These are phyloP conservation scores for Carex cristatella DNA, from an alignment of 176 grass and related monocot genomes.

Conservation along the genomic window DNA sequence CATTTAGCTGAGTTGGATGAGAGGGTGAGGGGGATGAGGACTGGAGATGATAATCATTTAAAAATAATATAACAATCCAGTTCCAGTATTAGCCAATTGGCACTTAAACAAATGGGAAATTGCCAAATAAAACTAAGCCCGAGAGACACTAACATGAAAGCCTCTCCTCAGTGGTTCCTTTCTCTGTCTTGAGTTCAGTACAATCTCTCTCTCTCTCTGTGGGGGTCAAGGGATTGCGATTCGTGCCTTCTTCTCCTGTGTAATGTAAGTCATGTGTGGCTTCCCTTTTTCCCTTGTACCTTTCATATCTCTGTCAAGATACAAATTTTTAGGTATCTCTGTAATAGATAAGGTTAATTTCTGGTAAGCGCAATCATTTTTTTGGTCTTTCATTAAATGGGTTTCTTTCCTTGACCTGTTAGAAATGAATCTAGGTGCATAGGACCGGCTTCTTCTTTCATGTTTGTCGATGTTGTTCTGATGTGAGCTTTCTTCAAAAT, in stretches of 20 bases:
- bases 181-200: slow-evolving; percentile 5
- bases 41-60: background rate
- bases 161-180: slow-evolving; percentile 21
- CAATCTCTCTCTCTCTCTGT: background rate
- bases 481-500: background rate
- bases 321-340: background rate
- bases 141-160: background rate
- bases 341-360: background rate
- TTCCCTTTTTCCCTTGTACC: background rate
- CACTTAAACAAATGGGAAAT: slow-evolving; percentile 9
- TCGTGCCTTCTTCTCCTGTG: slow-evolving; percentile 11
- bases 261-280: slow-evolving; percentile 16
- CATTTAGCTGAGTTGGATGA: background rate
- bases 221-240: slow-evolving; percentile 21
- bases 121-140: slow-evolving; percentile 21
- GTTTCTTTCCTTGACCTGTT: background rate
- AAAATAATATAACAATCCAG: background rate
- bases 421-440: background rate
- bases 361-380: background rate
- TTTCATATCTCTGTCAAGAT: slow-evolving; percentile 15
- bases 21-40: background rate
- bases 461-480: background rate
- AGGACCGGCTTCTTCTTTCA: background rate
- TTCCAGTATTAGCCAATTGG: background rate
- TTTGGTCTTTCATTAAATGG: background rate